These are phyloP conservation scores for Peronosclerospora sorghi DNA, from an alignment of 352 stramenopile species.

Conservation along the genomic window DNA sequence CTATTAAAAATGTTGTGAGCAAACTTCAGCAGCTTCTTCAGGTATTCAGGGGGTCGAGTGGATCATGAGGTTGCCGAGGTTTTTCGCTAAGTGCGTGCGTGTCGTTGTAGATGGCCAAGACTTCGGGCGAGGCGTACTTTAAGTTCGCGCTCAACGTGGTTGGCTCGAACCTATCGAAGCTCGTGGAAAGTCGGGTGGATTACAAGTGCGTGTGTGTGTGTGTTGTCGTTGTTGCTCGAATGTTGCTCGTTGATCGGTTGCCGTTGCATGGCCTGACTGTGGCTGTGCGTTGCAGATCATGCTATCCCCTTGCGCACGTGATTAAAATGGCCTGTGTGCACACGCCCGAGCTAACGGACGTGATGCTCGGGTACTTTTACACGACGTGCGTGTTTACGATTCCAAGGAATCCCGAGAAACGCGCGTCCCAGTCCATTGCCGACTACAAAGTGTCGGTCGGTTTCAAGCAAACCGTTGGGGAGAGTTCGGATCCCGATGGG, in stretches of 20 bases:
- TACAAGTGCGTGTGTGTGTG: constrained; percentile 49
- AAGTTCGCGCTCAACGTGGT: constrained; percentile 66
- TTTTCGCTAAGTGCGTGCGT: neutral
- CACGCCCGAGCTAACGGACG: constrained; percentile 57
- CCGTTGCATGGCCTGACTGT: neutral
- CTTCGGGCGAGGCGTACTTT: constrained; percentile 45
- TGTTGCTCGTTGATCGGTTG: neutral
- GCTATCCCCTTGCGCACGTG: constrained; percentile 60
- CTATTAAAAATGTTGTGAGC: constrained; percentile 47
- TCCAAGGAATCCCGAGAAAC: constrained; percentile 44
- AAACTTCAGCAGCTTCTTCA: constrained; percentile 60
- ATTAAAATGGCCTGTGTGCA: constrained; percentile 69
- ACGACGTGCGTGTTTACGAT: constrained; percentile 70
- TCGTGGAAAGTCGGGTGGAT: constrained; percentile 49
- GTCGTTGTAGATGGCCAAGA: constrained; percentile 32
- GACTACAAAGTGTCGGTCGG: constrained; percentile 61
- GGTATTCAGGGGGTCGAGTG: too few relatives aligned
- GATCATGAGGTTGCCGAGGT: neutral
- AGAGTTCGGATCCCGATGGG: constrained; percentile 41
- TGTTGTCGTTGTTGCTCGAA: neutral
- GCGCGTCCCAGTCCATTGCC: constrained; percentile 30
- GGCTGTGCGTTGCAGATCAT: constrained; percentile 25
- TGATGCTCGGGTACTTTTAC: constrained; percentile 64
- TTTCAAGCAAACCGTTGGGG: constrained; percentile 52
- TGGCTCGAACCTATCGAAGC: constrained; percentile 56